Evolutionary conservation across 352 stramenopile species (phyloP).

Genomic region (Globisporangium ultimum): DNA sequence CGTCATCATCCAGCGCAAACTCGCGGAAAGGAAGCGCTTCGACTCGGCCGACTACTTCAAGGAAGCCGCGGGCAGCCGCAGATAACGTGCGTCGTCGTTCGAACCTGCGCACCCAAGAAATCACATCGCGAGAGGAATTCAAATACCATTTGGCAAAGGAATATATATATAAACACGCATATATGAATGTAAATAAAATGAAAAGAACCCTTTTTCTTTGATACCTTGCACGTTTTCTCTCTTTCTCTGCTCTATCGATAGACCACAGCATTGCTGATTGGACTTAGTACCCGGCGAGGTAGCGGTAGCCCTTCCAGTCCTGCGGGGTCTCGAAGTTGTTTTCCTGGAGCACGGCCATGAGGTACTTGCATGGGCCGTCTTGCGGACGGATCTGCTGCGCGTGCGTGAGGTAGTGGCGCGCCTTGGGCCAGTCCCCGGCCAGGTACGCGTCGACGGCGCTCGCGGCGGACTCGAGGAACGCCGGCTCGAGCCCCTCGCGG

Average conservation of each 20-base stretch:
- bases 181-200: too few relatives aligned
- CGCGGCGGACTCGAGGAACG: slow-evolving; percentile 65
- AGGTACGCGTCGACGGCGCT: slow-evolving; percentile 78
- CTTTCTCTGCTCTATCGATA: background rate
- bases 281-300: slow-evolving; percentile 71
- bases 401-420: slow-evolving; percentile 67
- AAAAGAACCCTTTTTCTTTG: too few relatives aligned
- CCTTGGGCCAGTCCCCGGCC: slow-evolving; percentile 68
- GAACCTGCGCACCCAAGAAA: background rate
- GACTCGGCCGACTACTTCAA: slow-evolving; percentile 82
- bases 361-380: slow-evolving; percentile 89
- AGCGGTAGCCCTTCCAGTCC: slow-evolving; percentile 91
- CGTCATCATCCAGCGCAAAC: slow-evolving; percentile 60
- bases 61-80: slow-evolving; percentile 21
- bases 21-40: slow-evolving; percentile 71
- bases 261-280: background rate
- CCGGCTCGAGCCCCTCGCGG: slow-evolving; percentile 72
- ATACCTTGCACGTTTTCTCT: too few relatives aligned
- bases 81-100: background rate
- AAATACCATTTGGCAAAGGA: too few relatives aligned
- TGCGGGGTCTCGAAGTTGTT: slow-evolving; percentile 81
- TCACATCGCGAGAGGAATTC: too few relatives aligned
- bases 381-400: slow-evolving; percentile 67
- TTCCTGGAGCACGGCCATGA: slow-evolving; percentile 90
- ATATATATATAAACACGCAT: too few relatives aligned